Evolutionary conservation across 805 yeast genomes (phyloP).

Genomic region (Barnettozyma sp.): DNA sequence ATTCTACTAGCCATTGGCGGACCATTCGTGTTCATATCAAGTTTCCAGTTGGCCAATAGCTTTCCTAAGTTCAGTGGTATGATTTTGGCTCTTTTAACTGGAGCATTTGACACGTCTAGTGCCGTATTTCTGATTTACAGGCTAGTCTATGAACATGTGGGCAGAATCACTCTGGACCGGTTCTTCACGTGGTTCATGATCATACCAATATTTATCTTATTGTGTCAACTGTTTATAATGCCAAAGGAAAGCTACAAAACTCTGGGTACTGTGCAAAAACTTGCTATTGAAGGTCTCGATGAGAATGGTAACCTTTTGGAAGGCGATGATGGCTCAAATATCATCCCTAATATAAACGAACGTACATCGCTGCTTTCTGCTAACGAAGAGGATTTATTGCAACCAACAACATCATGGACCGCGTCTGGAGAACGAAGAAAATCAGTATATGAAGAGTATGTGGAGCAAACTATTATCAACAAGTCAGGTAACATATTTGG

Average conservation of each 20-base stretch:
- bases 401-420: conserved; percentile 15
- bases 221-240: conserved; percentile 75
- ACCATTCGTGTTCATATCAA: conserved; percentile 86
- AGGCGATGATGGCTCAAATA: conserved; percentile 33
- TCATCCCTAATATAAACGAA: conserved; percentile 40
- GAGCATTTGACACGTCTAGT: conserved; percentile 92
- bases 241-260: conserved; percentile 73
- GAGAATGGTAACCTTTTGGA: conserved; percentile 50
- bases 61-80: conserved; percentile 81
- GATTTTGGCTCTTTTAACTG: conserved; percentile 75
- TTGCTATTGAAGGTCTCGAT: conserved; percentile 67
- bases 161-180: conserved; percentile 35
- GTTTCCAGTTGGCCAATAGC: conserved; percentile 83
- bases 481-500: conserved; percentile 64
- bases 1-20: conserved; percentile 80
- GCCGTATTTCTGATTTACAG: conserved; percentile 78
- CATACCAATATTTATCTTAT: conserved; percentile 71
- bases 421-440: conserved; percentile 32
- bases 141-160: conserved; percentile 43
- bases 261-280: conserved; percentile 56
- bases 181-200: conserved; percentile 64
- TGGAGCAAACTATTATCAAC: conserved; percentile 46
- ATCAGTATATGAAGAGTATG: conserved; percentile 60
- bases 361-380: conserved; percentile 26
- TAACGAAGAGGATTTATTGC: conserved; percentile 4